Evolutionary conservation across 306 rosid species (phyloP).

Genomic region (Purshia tridentata): DNA sequence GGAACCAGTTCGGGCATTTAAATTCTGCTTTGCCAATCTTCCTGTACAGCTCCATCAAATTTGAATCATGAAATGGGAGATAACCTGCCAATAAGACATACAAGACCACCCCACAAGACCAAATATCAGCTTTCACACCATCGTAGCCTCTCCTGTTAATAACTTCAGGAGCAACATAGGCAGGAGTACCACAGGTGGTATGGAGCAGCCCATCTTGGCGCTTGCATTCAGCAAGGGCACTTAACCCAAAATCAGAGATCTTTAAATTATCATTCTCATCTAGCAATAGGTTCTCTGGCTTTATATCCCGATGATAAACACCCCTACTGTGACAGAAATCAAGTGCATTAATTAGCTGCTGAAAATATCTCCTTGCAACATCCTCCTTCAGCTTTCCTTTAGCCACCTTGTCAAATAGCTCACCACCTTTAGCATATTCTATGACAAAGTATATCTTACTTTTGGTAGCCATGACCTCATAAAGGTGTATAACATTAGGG

Average conservation of each 20-base stretch:
- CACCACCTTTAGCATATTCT: conserved; percentile 91
- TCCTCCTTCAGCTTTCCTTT: conserved; percentile 81
- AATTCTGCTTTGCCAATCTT: conserved; percentile 71
- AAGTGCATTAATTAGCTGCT: conserved; percentile 71
- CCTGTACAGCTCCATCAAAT: conserved; percentile 83
- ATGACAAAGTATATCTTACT: conserved; percentile 79
- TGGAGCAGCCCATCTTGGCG: conserved; percentile 66
- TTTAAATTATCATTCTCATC: conserved; percentile 77
- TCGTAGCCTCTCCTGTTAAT: conserved; percentile 79
- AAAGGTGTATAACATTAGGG: conserved; percentile 70
- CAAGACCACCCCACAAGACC: conserved; percentile 94
- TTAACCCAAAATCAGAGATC: conserved; percentile 90
- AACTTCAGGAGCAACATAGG: conserved; percentile 93
- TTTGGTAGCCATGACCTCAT: conserved; percentile 91
- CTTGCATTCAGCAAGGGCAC: conserved; percentile 66
- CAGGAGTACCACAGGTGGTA: conserved; percentile 94
- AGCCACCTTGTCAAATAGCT: conserved; percentile 73
- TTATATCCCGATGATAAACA: conserved; percentile 86
- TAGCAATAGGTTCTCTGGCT: conserved; percentile 82
- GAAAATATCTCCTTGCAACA: conserved; percentile 62
- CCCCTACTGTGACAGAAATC: conserved; percentile 91
- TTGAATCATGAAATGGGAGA: conserved; percentile 81
- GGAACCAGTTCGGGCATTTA: conserved; percentile 68
- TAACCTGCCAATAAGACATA: conserved; percentile 82
- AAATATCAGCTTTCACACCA: conserved; percentile 85